Percentiles rank a stretch among this genome's conserved stretches.
These are phyloP conservation scores for Diplogelasinospora grovesii DNA, from an alignment of 495 filamentous ascomycete genomes.

Conservation along the genomic window DNA sequence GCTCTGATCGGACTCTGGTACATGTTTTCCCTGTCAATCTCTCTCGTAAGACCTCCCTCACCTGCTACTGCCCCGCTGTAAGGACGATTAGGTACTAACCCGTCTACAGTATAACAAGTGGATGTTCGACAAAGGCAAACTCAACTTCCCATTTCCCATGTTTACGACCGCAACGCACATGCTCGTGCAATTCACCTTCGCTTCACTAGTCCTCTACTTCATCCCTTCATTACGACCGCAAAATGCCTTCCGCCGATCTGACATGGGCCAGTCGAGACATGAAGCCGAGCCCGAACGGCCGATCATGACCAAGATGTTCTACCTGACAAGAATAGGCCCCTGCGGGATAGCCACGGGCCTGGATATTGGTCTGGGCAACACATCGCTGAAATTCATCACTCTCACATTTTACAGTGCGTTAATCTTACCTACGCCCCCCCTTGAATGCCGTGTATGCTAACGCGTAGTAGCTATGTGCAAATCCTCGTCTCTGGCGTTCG, in stretches of 20 bases:
- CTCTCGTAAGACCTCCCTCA: conserved; percentile 59
- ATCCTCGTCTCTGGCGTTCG: conserved; percentile 91
- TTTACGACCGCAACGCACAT: conserved; percentile 96
- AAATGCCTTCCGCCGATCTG: conserved; percentile 35
- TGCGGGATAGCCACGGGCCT: conserved; percentile 91
- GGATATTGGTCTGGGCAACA: conserved; percentile 95
- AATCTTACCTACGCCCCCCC: background rate
- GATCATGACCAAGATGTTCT: conserved; percentile 87
- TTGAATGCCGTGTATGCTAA: background rate
- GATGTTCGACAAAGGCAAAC: conserved; percentile 88
- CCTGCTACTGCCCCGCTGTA: background rate
- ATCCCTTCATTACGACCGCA: conserved; percentile 78
- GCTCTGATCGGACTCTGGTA: conserved; percentile 86
- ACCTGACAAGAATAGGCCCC: conserved; percentile 84
- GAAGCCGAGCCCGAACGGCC: conserved; percentile 57
- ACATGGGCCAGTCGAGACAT: conserved; percentile 43
- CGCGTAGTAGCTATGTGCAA: conserved; percentile 81
- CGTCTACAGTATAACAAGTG: conserved; percentile 88
- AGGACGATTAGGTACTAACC: conserved; percentile 3
- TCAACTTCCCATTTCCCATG: conserved; percentile 89
- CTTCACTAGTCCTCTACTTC: conserved; percentile 71
- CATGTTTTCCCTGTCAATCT: conserved; percentile 88
- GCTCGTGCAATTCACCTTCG: conserved; percentile 86
- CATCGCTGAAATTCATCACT: conserved; percentile 88
- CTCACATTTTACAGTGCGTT: conserved; percentile 89